Evolutionary conservation across 306 rosid species (phyloP).

Genomic region (Cyclanthera cordifolia): DNA sequence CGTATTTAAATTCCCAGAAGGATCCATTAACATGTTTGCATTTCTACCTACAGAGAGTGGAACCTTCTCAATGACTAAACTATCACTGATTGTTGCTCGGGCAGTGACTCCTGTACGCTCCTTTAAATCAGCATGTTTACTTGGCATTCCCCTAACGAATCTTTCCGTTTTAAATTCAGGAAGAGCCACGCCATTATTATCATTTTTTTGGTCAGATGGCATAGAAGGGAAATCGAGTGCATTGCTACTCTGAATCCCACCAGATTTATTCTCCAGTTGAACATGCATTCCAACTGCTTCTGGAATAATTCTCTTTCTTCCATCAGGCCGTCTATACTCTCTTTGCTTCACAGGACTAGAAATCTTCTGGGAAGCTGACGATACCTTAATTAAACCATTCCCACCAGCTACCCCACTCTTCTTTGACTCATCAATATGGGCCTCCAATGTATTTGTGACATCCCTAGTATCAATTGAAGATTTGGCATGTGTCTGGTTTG

Average conservation of each 20-base stretch:
- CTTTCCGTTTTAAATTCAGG: constrained; percentile 40
- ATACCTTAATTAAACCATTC: constrained; percentile 43
- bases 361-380: constrained; percentile 38
- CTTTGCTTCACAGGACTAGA: constrained; percentile 92
- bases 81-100: constrained; percentile 73
- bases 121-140: constrained; percentile 45
- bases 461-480: constrained; percentile 30
- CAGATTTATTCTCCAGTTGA: constrained; percentile 56
- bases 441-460: constrained; percentile 38
- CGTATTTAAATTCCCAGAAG: constrained; percentile 38
- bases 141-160: constrained; percentile 37
- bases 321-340: constrained; percentile 95
- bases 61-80: constrained; percentile 84
- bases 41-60: constrained; percentile 33
- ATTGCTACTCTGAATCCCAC: constrained; percentile 41
- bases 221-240: constrained; percentile 49
- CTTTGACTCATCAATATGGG: constrained; percentile 48
- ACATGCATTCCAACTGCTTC: constrained; percentile 87
- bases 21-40: constrained; percentile 56
- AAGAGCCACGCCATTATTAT: constrained; percentile 33
- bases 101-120: constrained; percentile 71
- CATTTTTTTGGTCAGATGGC: constrained; percentile 44
- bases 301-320: constrained; percentile 91
- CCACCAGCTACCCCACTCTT: constrained; percentile 41
- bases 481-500: constrained; percentile 38